Conservation (phyloP, 2,329 filamentous ascomycete genomes). For the Dactylonectria estremocensis region DNA sequence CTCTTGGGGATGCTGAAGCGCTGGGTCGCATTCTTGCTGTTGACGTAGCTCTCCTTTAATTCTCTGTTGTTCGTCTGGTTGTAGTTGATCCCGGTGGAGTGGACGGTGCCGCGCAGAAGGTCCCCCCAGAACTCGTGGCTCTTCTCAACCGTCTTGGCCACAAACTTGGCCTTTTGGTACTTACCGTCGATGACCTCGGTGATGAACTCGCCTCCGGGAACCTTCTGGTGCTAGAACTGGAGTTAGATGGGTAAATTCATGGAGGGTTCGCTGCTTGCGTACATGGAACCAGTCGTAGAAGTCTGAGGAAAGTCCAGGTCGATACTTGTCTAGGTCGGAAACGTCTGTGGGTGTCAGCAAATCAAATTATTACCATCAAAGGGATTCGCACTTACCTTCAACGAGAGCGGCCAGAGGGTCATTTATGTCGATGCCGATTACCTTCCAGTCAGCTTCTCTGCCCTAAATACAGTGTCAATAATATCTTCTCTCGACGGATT, state of each 20-base stretch:
- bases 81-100: constrained; percentile 57
- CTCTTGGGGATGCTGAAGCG: constrained; percentile 51
- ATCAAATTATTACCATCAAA: rapidly evolving
- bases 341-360: constrained; percentile 47
- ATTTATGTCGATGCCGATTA: constrained; percentile 56
- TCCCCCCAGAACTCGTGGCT: constrained; percentile 59
- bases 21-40: constrained; percentile 50
- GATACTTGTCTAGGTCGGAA: constrained; percentile 57
- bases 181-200: constrained; percentile 56
- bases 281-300: constrained; percentile 59
- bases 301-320: constrained; percentile 53
- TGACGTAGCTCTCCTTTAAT: constrained; percentile 52
- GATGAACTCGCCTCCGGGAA: constrained; percentile 53
- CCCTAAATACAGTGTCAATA: constrained; percentile 36
- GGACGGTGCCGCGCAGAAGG: constrained; percentile 55
- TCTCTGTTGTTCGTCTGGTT: constrained; percentile 57
- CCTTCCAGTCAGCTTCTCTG: constrained; percentile 58
- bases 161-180: constrained; percentile 55
- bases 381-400: constrained; percentile 47
- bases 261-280: constrained; percentile 19
- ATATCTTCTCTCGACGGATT: rapidly evolving
- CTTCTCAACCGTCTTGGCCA: constrained; percentile 51
- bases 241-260: not conserved
- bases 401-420: constrained; percentile 56
- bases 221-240: constrained; percentile 57